phyloP scores from a whole-genome alignment of 441 rosid species.

The Populus hybrid region DNA sequence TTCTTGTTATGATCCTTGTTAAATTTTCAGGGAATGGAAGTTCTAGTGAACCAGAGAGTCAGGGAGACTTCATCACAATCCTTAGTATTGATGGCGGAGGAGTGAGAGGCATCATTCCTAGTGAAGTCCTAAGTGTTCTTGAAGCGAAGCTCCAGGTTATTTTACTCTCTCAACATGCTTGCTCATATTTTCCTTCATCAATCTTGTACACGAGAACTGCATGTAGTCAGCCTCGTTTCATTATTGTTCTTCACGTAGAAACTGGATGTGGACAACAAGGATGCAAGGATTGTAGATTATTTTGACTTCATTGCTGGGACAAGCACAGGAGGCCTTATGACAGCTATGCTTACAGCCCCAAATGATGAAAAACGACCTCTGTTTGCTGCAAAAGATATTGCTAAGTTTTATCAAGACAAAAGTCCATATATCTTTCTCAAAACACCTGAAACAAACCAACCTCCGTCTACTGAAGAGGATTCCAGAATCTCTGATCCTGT shows the following conservation, averaged over 20 bases:
- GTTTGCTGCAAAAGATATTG: constrained; percentile 34
- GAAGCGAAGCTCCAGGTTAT: not conserved
- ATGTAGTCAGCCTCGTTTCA: no score
- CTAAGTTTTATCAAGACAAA: not conserved
- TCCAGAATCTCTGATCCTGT: not conserved
- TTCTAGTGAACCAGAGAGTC: not conserved
- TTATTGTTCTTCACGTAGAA: no score
- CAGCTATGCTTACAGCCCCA: constrained; percentile 22
- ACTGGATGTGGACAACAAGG: not conserved
- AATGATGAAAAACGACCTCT: constrained; percentile 29
- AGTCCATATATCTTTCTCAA: not conserved
- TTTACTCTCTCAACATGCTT: not conserved
- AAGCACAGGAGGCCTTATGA: constrained; percentile 46
- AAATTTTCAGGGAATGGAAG: not conserved
- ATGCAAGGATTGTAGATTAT: constrained; percentile 35
- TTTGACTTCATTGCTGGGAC: constrained; percentile 44
- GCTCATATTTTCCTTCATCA: not conserved
- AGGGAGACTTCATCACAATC: not conserved
- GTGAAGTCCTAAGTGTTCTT: not conserved
- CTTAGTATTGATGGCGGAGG: constrained; percentile 7
- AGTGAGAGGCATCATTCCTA: not conserved
- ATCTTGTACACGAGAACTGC: not conserved
- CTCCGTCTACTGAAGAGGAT: not conserved
- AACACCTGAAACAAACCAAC: not conserved
- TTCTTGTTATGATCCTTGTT: not conserved